Base-by-base conservation (phyloP, 2,329 filamentous ascomycete species). In the Blastomyces gilchristii region DNA sequence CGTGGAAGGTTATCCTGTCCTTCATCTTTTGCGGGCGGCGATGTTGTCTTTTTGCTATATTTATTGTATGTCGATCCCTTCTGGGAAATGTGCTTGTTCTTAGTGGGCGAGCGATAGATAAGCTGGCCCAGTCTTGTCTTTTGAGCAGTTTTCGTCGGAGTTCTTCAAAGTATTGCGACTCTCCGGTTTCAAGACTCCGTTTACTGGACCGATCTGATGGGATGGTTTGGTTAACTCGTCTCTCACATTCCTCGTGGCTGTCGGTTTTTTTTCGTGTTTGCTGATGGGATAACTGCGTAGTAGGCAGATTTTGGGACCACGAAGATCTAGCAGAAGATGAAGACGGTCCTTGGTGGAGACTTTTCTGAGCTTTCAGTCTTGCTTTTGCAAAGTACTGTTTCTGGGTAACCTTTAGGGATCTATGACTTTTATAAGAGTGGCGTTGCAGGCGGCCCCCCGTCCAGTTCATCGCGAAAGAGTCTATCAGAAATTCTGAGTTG, bases 391-490 rank as follows among this genome's bases (percentile, higher is more conserved):
- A 75, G 47, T 71, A 71, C 52, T 73, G 70, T 63, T 68, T 75
- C 67, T 73, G 71, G 41, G 63, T 63, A 57, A 69, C 71, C 61
- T 68, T 67, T 7, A 68, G 56, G 6, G 66, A 66, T 50, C 69
- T 68, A 52, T 70, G 64, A 47, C 68, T 73, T 63, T 68, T 69
- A 61, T 69, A 71, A 14, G 75, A 75, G 67, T 77, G 73, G 47
- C 76, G 76, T 59, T 73, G 72, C 31, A 79, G 69, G 61, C 73
- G 73, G 41, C 77, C 76, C 62, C 77, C 76, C 31, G 74, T 78
- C 77, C 77, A 79, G 62, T 79, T 79, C 77, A 79, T 79, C n/a
- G 14, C 28, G 43, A 18, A 28, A 34, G 1, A 2, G 39, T 37
- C 14, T 49, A 25, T 25, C 41, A 34, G 25, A 22, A 59, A n/a